phyloP scores from a whole-genome alignment of 768 basidiomycete genomes.

The Russula earlei region DNA sequence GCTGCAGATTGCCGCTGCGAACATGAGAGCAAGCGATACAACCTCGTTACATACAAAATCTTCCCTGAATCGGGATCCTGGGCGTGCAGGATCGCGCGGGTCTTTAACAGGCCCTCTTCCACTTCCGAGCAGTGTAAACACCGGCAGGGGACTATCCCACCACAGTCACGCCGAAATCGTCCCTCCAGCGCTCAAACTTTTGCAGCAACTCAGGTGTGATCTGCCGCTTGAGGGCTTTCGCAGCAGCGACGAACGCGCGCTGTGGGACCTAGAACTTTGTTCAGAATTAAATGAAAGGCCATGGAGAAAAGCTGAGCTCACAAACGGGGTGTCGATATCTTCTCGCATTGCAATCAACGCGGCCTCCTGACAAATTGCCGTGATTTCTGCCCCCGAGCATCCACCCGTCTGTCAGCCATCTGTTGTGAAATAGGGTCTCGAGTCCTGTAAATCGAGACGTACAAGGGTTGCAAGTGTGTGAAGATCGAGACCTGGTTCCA shows the following conservation, averaged over 20 bases:
- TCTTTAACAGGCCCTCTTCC: neutral
- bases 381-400: slow-evolving; percentile 93
- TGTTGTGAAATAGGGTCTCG: neutral
- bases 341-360: slow-evolving; percentile 86
- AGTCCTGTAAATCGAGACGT: slow-evolving; percentile 17
- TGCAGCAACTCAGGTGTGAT: slow-evolving; percentile 75
- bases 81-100: neutral
- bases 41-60: neutral
- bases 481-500: slow-evolving; percentile 61
- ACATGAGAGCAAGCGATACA: neutral
- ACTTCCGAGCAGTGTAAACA: neutral
- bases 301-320: slow-evolving; percentile 30
- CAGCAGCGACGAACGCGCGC: slow-evolving; percentile 63
- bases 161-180: neutral
- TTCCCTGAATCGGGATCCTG: neutral
- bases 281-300: neutral
- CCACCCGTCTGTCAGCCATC: slow-evolving; percentile 63
- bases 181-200: slow-evolving; percentile 65
- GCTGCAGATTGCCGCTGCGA: no score
- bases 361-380: slow-evolving; percentile 90
- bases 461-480: slow-evolving; percentile 63
- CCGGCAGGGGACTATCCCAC: neutral
- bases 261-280: slow-evolving; percentile 52
- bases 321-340: slow-evolving; percentile 68
- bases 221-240: slow-evolving; percentile 60